Base-by-base conservation (phyloP, 2,329 filamentous ascomycete species). In the Beauveria medogensis region DNA sequence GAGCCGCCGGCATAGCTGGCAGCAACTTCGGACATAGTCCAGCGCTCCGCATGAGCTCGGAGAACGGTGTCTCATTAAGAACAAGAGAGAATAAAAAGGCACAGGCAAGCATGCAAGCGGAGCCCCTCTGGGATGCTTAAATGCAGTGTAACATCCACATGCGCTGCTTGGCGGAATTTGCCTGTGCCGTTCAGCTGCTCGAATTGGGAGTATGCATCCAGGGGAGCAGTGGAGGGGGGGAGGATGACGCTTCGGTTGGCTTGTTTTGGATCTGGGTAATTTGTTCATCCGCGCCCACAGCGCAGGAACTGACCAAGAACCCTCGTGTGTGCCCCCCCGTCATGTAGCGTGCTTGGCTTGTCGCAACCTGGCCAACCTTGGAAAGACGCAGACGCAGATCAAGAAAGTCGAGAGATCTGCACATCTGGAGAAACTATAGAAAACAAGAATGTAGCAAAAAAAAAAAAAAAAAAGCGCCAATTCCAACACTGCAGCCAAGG, bases 101-200 rank as follows among this genome's bases (percentile, higher is more conserved):
- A 53, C 14, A 40, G 34, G 30, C 44, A 50, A 40, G 34, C 8
- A 50, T 40, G 26, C 40, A 18, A 44, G 57, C 40, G 48, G 57
- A 53, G 34, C 48, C 48, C 12, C 34, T 37, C 48, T 41, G 16
- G 24, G 26, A 47, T 50, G 44, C 37, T 43, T 40, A 12, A 52
- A 52, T 53, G 56, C 57, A 59, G 40, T 47, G 57, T 9, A 53
- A 59, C 48, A 59, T 53, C 57, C 57, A 59, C 57, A 46, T 51
- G 57, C 44, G 56, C 56, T 18, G 56, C 57, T 53, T 60, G 57
- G 48, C 57, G 50, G 40, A 24, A 52, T 24, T 55, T 47, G 57
- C 50, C 50, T 53, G 30, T 20, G 24, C 28, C 41, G 50, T 48
- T 60, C 57, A 54, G 57, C 57, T 60, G 57, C 50, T 28, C 28